Evolutionary conservation across 2,329 filamentous ascomycete genomes (phyloP).

Genomic region (Diplocarpon rosae): DNA sequence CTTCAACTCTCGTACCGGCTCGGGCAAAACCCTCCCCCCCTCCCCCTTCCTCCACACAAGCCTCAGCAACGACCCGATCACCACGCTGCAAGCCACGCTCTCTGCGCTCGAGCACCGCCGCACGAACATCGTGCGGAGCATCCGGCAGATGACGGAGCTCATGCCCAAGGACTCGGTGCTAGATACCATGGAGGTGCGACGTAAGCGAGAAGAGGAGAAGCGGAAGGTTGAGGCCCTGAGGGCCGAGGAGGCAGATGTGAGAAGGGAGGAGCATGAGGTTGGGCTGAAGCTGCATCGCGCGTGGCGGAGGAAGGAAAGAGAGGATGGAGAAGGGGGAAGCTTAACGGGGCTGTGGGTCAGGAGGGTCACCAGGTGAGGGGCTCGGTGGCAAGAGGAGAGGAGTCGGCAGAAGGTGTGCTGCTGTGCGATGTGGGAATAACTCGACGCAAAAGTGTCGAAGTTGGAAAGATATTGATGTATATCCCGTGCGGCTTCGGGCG

Average conservation of each 20-base stretch:
- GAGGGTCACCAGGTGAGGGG: constrained; percentile 53
- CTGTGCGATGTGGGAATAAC: too few species aligned
- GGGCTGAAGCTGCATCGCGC: constrained; percentile 64
- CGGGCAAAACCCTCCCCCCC: constrained; percentile 13
- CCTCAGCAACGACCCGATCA: constrained; percentile 51
- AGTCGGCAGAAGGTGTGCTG: too few species aligned
- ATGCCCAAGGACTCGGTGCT: constrained; percentile 62
- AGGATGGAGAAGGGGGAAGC: constrained; percentile 47
- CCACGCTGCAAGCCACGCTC: constrained; percentile 54
- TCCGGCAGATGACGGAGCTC: constrained; percentile 67
- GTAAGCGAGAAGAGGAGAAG: constrained; percentile 44
- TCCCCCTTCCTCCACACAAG: constrained; percentile 43
- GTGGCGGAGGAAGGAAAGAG: constrained; percentile 63
- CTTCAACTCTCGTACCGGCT: constrained; percentile 17
- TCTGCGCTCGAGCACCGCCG: constrained; percentile 55
- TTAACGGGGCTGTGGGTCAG: constrained; percentile 63
- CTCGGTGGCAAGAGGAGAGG: too few species aligned
- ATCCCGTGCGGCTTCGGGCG: too few species aligned
- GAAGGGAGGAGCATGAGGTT: constrained; percentile 67
- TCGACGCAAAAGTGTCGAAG: too few species aligned
- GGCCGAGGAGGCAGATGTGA: constrained; percentile 59
- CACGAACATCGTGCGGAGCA: constrained; percentile 59
- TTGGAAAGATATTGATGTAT: too few species aligned
- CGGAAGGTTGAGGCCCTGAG: constrained; percentile 56
- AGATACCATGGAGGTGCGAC: constrained; percentile 52